Conservation (phyloP, 192 early-diverging fungal species). For the Umbelopsis vinacea region DNA sequence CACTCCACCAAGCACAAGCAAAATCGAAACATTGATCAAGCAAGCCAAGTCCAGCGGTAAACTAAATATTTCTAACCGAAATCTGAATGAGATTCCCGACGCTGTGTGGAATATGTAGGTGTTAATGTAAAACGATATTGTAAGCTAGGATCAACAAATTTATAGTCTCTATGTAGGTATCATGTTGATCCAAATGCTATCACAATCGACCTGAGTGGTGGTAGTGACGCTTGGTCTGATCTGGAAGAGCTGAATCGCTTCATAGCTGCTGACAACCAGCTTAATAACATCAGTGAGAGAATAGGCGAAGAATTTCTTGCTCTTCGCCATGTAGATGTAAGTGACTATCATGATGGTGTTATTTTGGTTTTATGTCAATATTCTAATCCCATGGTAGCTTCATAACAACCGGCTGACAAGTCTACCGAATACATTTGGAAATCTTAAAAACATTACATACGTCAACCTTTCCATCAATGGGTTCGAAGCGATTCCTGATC, state of each 20-base stretch:
- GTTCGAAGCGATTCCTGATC: slow-evolving; percentile 46
- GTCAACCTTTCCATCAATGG: slow-evolving; percentile 51
- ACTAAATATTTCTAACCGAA: slow-evolving; percentile 53
- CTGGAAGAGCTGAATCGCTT: slow-evolving; percentile 54
- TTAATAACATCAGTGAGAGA: slow-evolving; percentile 49
- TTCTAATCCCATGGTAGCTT: slow-evolving; percentile 36
- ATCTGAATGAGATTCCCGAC: slow-evolving; percentile 49
- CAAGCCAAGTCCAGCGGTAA: slow-evolving; percentile 43
- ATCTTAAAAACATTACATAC: slow-evolving; percentile 37
- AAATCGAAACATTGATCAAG: slow-evolving; percentile 28
- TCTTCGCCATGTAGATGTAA: slow-evolving; percentile 53
- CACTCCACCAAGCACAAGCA: neutral
- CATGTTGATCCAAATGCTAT: slow-evolving; percentile 54
- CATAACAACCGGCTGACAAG: slow-evolving; percentile 49
- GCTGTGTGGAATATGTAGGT: slow-evolving; percentile 57
- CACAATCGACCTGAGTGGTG: slow-evolving; percentile 52
- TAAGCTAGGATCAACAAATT: neutral
- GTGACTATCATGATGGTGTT: neutral
- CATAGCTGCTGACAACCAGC: slow-evolving; percentile 54
- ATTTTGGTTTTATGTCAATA: neutral
- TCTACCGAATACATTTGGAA: slow-evolving; percentile 45
- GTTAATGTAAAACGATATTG: no score
- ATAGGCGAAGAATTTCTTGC: slow-evolving; percentile 55
- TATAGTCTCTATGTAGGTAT: slow-evolving; percentile 33
- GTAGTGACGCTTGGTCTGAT: slow-evolving; percentile 52